Conservation (phyloP, 345 rosid genomes). For the Eucalyptus tenuipes region DNA sequence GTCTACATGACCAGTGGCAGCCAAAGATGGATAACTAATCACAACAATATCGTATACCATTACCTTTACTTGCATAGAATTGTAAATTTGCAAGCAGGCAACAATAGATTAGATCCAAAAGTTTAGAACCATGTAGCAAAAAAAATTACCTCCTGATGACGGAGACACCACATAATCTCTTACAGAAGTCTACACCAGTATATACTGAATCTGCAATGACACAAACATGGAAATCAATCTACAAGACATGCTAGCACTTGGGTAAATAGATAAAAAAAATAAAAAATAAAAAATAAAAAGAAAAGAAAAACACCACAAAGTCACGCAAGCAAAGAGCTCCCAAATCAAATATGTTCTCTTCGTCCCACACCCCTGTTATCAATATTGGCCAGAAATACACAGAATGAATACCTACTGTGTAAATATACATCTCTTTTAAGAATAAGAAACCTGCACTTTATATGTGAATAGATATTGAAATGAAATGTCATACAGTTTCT, state of each 20-base stretch:
- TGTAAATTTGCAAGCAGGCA: neutral
- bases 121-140: neutral
- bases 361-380: neutral
- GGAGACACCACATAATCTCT: constrained; percentile 93
- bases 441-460: neutral
- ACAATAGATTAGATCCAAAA: neutral
- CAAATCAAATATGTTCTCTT: neutral
- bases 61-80: neutral
- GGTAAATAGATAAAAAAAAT: neutral
- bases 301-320: neutral
- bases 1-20: neutral
- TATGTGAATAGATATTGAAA: neutral
- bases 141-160: constrained; percentile 24
- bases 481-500: neutral
- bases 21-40: neutral
- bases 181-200: constrained; percentile 98
- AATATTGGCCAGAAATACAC: neutral
- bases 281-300: neutral
- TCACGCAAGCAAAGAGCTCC: neutral
- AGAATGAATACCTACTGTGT: neutral
- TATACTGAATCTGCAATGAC: constrained; percentile 68
- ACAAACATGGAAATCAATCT: neutral
- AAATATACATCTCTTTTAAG: neutral
- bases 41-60: neutral
- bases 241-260: neutral